Evolutionary conservation across 1,284 basidiomycete species (phyloP).

Genomic region (Porodaedalea pini): DNA sequence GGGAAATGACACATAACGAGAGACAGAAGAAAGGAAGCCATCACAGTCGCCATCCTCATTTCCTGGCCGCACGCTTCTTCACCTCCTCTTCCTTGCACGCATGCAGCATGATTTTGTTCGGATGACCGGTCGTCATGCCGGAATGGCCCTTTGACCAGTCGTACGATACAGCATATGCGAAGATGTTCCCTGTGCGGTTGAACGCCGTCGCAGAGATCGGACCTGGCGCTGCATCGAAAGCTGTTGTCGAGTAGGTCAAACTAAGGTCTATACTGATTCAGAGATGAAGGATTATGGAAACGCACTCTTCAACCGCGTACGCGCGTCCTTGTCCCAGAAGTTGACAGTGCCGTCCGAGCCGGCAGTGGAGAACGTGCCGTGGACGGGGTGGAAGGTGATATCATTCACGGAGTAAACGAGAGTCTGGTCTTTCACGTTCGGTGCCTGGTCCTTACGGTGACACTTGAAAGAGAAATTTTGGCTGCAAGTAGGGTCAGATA

Average conservation of each 20-base stretch:
- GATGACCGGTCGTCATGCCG: slow-evolving; percentile 76
- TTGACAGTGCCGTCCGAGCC: slow-evolving; percentile 78
- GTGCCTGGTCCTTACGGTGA: slow-evolving; percentile 75
- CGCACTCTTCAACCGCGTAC: slow-evolving; percentile 85
- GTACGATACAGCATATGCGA: slow-evolving; percentile 87
- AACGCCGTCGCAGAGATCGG: slow-evolving; percentile 75
- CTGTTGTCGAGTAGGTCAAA: slow-evolving; percentile 35
- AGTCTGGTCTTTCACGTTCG: slow-evolving; percentile 67
- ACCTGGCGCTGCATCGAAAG: slow-evolving; percentile 65
- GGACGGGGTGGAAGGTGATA: slow-evolving; percentile 86
- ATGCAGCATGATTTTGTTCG: slow-evolving; percentile 88
- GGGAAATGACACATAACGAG: not conserved
- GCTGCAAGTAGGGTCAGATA: slow-evolving; percentile 35
- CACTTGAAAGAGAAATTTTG: slow-evolving; percentile 97
- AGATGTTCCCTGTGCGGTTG: slow-evolving; percentile 82
- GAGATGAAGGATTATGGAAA: slow-evolving; percentile 16
- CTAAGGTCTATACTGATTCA: not conserved
- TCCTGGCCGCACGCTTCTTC: slow-evolving; percentile 51
- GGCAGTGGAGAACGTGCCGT: slow-evolving; percentile 90
- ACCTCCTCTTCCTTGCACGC: slow-evolving; percentile 88
- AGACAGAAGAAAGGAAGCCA: not conserved
- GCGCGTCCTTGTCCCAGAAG: slow-evolving; percentile 89
- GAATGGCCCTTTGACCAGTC: slow-evolving; percentile 90
- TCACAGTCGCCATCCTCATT: not conserved
- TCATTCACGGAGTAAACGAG: slow-evolving; percentile 91